Conservation (phyloP, 306 rosid species). For the Quercus aquifolioides region DNA sequence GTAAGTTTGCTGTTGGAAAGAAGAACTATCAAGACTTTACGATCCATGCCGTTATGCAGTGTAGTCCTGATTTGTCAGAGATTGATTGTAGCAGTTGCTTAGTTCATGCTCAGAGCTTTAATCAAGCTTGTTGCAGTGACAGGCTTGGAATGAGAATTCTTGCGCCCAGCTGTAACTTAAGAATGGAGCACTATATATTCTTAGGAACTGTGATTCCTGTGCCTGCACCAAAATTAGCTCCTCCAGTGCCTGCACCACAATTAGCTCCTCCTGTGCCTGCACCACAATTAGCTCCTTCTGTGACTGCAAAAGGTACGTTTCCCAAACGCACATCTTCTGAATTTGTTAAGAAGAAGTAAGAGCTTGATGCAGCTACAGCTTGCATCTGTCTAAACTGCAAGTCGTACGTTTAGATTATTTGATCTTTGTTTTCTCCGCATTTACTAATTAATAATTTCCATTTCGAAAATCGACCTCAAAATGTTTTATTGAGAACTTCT, state of each 20-base stretch:
- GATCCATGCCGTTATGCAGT: conserved; percentile 25
- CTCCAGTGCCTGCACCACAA: too few relatives aligned
- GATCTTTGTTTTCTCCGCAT: too few relatives aligned
- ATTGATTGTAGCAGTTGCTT: conserved; percentile 25
- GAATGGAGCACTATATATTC: too few relatives aligned
- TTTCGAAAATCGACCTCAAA: too few relatives aligned
- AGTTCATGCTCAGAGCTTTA: not conserved
- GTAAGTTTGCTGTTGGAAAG: conserved; percentile 5
- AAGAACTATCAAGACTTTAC: not conserved
- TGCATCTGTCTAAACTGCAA: too few relatives aligned
- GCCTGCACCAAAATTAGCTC: not conserved
- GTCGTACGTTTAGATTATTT: too few relatives aligned
- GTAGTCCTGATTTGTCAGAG: conserved; percentile 22
- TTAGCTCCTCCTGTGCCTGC: not conserved
- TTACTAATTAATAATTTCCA: too few relatives aligned
- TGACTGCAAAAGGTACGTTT: conserved; percentile 7
- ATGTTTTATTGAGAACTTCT: too few relatives aligned
- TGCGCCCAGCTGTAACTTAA: conserved; percentile 33
- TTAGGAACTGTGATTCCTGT: not conserved
- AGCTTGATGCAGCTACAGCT: too few relatives aligned
- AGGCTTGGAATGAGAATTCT: conserved; percentile 12
- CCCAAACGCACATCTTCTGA: too few relatives aligned
- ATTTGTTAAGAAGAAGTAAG: too few relatives aligned
- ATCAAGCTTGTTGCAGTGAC: not conserved
- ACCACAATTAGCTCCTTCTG: not conserved